Conservation (phyloP, 164 flowering plant species). For the Buxus sempervirens region DNA sequence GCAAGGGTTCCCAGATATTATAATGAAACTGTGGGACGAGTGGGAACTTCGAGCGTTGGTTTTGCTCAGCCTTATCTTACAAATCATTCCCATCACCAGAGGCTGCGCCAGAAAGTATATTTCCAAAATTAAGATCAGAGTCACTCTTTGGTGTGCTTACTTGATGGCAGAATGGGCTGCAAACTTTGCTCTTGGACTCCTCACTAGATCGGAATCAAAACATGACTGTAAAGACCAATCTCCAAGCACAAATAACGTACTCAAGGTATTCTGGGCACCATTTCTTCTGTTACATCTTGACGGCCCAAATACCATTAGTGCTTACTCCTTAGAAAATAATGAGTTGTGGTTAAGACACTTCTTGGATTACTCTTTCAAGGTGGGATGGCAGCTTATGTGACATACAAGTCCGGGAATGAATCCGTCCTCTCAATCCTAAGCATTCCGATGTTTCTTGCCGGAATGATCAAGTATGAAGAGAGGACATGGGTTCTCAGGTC, state of each 20-base stretch:
- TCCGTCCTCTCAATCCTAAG: neutral
- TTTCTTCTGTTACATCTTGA: slow-evolving; percentile 15
- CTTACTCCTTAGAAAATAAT: slow-evolving; percentile 15
- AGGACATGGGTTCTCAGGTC: slow-evolving; percentile 22
- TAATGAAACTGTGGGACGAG: slow-evolving; percentile 16
- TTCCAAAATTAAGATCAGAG: slow-evolving; percentile 2
- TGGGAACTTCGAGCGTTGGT: slow-evolving; percentile 25
- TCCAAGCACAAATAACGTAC: neutral
- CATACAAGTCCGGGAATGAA: neutral
- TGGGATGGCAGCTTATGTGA: neutral
- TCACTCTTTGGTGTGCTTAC: slow-evolving; percentile 23
- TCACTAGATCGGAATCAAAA: neutral
- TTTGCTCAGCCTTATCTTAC: slow-evolving; percentile 26
- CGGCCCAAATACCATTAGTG: slow-evolving; percentile 17
- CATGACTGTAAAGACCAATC: neutral
- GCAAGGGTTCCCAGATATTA: slow-evolving; percentile 1
- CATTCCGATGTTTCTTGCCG: slow-evolving; percentile 16
- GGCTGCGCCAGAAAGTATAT: slow-evolving; percentile 26
- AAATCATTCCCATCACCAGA: slow-evolving; percentile 17
- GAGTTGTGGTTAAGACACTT: slow-evolving; percentile 14
- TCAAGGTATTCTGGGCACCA: slow-evolving; percentile 16
- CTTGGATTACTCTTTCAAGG: slow-evolving; percentile 5
- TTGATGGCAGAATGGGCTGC: neutral
- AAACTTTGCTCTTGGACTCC: neutral
- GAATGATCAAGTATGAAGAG: slow-evolving; percentile 23